Evolutionary conservation across 306 rosid genomes (phyloP).

Genomic region (Acacia acuminata): DNA sequence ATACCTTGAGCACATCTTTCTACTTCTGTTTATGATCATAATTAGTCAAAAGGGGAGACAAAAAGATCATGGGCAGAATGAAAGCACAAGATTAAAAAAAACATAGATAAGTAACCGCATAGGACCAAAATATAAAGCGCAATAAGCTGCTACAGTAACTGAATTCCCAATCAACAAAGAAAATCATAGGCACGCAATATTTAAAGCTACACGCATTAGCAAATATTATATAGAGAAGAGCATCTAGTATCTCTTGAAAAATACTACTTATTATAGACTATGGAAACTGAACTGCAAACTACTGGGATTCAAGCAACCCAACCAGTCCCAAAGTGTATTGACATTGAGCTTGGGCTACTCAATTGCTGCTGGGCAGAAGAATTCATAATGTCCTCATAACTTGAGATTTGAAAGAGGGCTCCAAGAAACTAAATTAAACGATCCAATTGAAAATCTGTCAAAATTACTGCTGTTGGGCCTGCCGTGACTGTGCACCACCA

Average conservation of each 20-base stretch:
- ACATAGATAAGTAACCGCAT: constrained; percentile 46
- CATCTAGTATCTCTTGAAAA: constrained; percentile 72
- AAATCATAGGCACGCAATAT: constrained; percentile 64
- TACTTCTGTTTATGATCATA: constrained; percentile 42
- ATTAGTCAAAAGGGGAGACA: constrained; percentile 18
- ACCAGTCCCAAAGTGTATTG: constrained; percentile 82
- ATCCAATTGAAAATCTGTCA: constrained; percentile 37
- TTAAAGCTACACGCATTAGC: constrained; percentile 72
- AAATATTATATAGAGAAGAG: constrained; percentile 65
- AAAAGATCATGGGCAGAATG: not conserved
- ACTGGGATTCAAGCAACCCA: constrained; percentile 95
- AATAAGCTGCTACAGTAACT: constrained; percentile 49
- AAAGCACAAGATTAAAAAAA: constrained; percentile 36
- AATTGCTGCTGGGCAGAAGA: constrained; percentile 53
- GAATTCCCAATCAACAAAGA: constrained; percentile 59
- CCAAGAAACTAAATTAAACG: constrained; percentile 38
- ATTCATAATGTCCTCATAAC: constrained; percentile 46
- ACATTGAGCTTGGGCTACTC: constrained; percentile 50
- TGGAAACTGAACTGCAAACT: constrained; percentile 82
- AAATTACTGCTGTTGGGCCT: constrained; percentile 65
- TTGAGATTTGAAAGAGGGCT: constrained; percentile 33
- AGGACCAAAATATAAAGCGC: constrained; percentile 62
- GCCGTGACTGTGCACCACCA: constrained; percentile 56
- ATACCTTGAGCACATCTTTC: constrained; percentile 61
- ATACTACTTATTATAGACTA: constrained; percentile 89